Evolutionary conservation across 192 early-diverging fungal genomes (phyloP), one percentile per base, ranked within the genome.

Genomic region (Phlyctochytrium arcticum): DNA sequence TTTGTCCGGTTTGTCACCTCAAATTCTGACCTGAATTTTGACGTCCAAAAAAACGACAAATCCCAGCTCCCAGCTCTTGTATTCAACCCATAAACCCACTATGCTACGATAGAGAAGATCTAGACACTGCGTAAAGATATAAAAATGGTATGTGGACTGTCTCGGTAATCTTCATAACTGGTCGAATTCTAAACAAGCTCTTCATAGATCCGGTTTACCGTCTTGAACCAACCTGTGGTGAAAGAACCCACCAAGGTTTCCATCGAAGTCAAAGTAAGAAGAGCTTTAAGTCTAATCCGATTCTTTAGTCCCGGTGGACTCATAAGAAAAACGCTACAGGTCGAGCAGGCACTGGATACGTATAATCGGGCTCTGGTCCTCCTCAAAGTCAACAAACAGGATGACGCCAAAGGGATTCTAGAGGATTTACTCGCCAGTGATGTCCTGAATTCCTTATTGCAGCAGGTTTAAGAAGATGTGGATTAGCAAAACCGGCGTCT

Each of bases 291-390:
- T 53, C 15, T 17, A n/a, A 44, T 2, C 39, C 39, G 12, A 1
- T 24, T 19, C 15, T 10, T 53, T 17, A 24, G 26, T 21, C 12
- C 26, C 2, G 24, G 12, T 2, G n/a, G 50, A 24, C 50, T 27
- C 12, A 15, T 1, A 1, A 24, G 3, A 12, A n/a, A 53, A 3
- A 12, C 27, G 17, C 27, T 12, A 53, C 7, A 67, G 65, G 36
- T 67, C 7, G 65, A 67, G 32, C 48, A 47, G 35, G 65, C 65
- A 1, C 46, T 67, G 5, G 65, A 67, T 48, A 5, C 33, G 32
- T 67, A 67, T 56, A 57, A 48, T 2, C 42, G 47, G 24, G 36
- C 29, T n/a, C 55, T 67, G 4, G 8, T 42, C 3, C 55, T 49
- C 19, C 26, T 57, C 1, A 24, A 57, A 48, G 50, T 37, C 10